Percentiles rank a stretch among this genome's conserved stretches.
phyloP scores from a whole-genome alignment of 495 filamentous ascomycete species.

The Penicillium pancosmium region DNA sequence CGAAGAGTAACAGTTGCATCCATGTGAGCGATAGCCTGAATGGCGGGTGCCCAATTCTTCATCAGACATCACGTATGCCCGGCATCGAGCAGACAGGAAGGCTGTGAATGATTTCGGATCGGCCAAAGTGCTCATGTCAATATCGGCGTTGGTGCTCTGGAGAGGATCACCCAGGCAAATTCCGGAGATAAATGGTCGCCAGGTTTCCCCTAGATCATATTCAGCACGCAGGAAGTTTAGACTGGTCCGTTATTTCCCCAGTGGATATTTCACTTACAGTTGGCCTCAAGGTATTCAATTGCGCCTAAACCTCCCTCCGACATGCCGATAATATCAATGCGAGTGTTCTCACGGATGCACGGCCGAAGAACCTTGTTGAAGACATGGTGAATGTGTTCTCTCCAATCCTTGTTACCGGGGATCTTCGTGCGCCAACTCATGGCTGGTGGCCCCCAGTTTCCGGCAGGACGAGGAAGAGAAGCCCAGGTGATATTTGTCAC shows the following conservation, averaged over 20 bases:
- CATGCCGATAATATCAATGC: slow-evolving; percentile 67
- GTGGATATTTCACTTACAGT: slow-evolving; percentile 48
- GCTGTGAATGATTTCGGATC: slow-evolving; percentile 31
- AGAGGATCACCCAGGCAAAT: slow-evolving; percentile 42
- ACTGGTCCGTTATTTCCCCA: neutral
- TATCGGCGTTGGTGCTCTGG: slow-evolving; percentile 20
- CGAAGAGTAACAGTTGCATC: slow-evolving; percentile 53
- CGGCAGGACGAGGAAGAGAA: slow-evolving; percentile 55
- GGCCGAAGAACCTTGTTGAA: slow-evolving; percentile 62
- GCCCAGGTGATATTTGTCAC: slow-evolving; percentile 58
- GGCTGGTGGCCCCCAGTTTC: slow-evolving; percentile 42
- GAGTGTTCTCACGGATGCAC: slow-evolving; percentile 41
- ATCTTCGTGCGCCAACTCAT: slow-evolving; percentile 55
- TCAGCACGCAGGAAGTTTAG: slow-evolving; percentile 8
- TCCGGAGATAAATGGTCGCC: slow-evolving; percentile 36
- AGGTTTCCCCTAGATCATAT: slow-evolving; percentile 32
- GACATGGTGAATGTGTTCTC: slow-evolving; percentile 63
- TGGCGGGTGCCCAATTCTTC: slow-evolving; percentile 51
- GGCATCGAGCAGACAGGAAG: slow-evolving; percentile 54
- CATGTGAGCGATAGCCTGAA: slow-evolving; percentile 38
- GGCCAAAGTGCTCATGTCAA: slow-evolving; percentile 14
- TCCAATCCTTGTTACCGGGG: slow-evolving; percentile 49
- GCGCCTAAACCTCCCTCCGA: slow-evolving; percentile 58
- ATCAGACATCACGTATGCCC: slow-evolving; percentile 60
- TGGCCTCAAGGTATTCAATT: slow-evolving; percentile 56